Base-by-base conservation (phyloP, 1,284 basidiomycete genomes). In the Papiliotrema terrestris region DNA sequence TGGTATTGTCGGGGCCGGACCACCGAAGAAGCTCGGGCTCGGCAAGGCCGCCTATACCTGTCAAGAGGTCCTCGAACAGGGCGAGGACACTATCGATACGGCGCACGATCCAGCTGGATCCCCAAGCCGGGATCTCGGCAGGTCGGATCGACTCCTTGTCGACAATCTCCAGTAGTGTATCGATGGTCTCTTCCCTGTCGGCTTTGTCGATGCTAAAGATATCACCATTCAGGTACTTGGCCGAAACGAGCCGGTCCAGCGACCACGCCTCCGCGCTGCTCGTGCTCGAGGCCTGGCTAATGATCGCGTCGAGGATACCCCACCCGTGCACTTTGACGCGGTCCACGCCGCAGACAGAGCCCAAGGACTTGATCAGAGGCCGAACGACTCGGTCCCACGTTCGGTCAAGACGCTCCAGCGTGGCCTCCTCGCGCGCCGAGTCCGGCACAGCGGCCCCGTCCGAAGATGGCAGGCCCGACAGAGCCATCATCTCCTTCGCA, bases 251-350 rank as follows among this genome's bases (percentile, higher is more conserved):
- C 1, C 60, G 58, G 29, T 73, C 68, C 2, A 74, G 55, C 20
- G 50, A 51, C 61, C 67, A 68, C 15, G 5, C 45, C 17, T 8
- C 44, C 23, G 14, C 36, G 22, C 14, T 14, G n/a, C 8, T 8
- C 17, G 9, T 15, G 15, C 11, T 22, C 0, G 45, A 37, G 2
- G 48, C 38, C 8, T 29, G 15, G 0, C 58, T 38, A 0, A 70
- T 71, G 45, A 77, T 59, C 5, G 73, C 73, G 3, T 59, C 61
- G 23, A 76, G 47, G 15, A 74, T 70, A 22, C 57, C 52, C 72
- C 73, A 75, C 1, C 64, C 67, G 37, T 68, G 61, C 3, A 59
- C 54, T 49, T 69, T 72, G 26, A 76, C 53, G 19, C 46, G 45
- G 53, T 76, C 74, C 3, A 74, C 57, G 8, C 66, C 74, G n/a